Conservation (phyloP, 1,139 yeast genomes). For the Saccharomyces pastorianus region DNA sequence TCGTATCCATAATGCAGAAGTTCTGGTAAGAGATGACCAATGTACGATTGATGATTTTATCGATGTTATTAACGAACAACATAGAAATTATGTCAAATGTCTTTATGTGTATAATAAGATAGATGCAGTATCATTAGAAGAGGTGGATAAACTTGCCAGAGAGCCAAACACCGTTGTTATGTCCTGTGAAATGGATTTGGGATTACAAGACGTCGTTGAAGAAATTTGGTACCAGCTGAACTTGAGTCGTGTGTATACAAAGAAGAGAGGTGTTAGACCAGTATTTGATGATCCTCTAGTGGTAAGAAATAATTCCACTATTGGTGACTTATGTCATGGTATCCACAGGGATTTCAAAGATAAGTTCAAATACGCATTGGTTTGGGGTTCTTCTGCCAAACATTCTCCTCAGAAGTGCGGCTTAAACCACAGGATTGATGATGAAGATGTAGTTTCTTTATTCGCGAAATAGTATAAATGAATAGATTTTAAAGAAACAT, state of each 20-base stretch:
- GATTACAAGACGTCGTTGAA: conserved; percentile 78
- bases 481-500: neutral
- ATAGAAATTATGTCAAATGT: conserved; percentile 83
- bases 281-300: conserved; percentile 87
- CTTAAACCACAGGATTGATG: conserved; percentile 69
- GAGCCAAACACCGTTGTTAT: conserved; percentile 89
- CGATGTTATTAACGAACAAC: conserved; percentile 81
- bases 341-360: conserved; percentile 89
- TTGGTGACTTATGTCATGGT: conserved; percentile 83
- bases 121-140: conserved; percentile 92
- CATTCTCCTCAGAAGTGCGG: conserved; percentile 98
- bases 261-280: conserved; percentile 74
- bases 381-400: conserved; percentile 94
- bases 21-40: conserved; percentile 77
- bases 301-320: conserved; percentile 67
- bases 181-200: conserved; percentile 83
- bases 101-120: conserved; percentile 90
- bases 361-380: conserved; percentile 86
- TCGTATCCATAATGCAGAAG: conserved; percentile 89
- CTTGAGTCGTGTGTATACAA: conserved; percentile 75
- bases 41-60: conserved; percentile 91
- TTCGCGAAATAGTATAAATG: conserved; percentile 48
- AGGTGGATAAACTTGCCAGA: conserved; percentile 83
- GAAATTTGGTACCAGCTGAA: conserved; percentile 89
- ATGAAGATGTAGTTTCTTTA: conserved; percentile 89